Evolutionary conservation across 306 rosid species (phyloP).

Genomic region (Abrus precatorius): DNA sequence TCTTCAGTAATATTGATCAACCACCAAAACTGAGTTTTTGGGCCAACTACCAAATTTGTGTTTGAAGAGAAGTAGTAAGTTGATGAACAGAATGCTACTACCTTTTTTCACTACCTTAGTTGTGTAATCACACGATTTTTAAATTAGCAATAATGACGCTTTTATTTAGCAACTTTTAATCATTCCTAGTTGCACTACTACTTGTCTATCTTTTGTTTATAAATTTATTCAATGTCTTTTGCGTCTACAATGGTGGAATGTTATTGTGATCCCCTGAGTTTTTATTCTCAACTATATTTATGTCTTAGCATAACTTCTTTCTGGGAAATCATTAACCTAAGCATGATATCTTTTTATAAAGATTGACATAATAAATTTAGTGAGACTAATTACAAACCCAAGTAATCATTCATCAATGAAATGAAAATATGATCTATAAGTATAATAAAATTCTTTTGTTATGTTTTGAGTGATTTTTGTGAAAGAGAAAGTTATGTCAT

Average conservation of each 20-base stretch:
- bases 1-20: conserved; percentile 1
- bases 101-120: not conserved
- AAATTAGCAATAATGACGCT: conserved; percentile 35
- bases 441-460: conserved; percentile 5
- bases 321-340: conserved; percentile 30
- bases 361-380: conserved; percentile 23
- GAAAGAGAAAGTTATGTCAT: not conserved
- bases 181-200: conserved; percentile 19
- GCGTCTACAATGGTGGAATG: not conserved
- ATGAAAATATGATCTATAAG: conserved; percentile 7
- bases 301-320: conserved; percentile 13
- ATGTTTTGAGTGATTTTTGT: conserved; percentile 12
- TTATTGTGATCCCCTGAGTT: not conserved
- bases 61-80: conserved; percentile 1
- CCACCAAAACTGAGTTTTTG: not conserved
- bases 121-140: conserved; percentile 24
- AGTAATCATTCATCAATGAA: conserved; percentile 39
- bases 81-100: not conserved
- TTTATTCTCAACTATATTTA: conserved; percentile 9
- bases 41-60: conserved; percentile 17
- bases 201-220: not conserved
- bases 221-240: not conserved
- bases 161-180: conserved; percentile 22
- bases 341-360: conserved; percentile 7
- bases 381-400: conserved; percentile 32